Conservation (phyloP, 345 rosid species). For the Zanthoxylum bungeanum region DNA sequence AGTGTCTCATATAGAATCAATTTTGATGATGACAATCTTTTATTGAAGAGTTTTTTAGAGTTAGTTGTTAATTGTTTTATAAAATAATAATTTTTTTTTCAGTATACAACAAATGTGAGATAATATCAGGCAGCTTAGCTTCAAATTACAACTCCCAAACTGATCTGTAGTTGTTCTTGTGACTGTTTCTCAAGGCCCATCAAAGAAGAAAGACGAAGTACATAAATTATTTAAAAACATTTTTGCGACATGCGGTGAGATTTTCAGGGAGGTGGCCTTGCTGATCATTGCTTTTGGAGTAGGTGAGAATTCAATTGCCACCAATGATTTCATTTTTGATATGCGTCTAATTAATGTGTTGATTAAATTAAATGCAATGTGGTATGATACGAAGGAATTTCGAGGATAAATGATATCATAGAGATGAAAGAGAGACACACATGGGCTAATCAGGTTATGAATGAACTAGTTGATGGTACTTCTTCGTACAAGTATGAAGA, state of each 20-base stretch:
- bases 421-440: conserved; percentile 1
- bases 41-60: too few relatives aligned
- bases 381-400: background rate
- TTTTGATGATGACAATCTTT: too few relatives aligned
- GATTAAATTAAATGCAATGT: too few relatives aligned
- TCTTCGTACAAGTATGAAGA: background rate
- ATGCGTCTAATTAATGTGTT: too few relatives aligned
- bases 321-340: too few relatives aligned
- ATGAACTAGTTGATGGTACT: background rate
- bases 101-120: too few relatives aligned
- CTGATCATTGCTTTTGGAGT: background rate
- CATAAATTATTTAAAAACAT: background rate
- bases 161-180: background rate
- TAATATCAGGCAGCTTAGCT: too few relatives aligned
- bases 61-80: too few relatives aligned
- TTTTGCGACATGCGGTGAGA: background rate
- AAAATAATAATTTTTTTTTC: too few relatives aligned
- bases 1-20: too few relatives aligned
- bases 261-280: background rate
- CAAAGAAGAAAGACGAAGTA: background rate
- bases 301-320: background rate
- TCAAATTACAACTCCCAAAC: too few relatives aligned
- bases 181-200: background rate
- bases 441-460: background rate
- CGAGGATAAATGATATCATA: background rate